These are phyloP conservation scores for Camellia oleifera DNA, from an alignment of 179 eudicot species.

Conservation along the genomic window DNA sequence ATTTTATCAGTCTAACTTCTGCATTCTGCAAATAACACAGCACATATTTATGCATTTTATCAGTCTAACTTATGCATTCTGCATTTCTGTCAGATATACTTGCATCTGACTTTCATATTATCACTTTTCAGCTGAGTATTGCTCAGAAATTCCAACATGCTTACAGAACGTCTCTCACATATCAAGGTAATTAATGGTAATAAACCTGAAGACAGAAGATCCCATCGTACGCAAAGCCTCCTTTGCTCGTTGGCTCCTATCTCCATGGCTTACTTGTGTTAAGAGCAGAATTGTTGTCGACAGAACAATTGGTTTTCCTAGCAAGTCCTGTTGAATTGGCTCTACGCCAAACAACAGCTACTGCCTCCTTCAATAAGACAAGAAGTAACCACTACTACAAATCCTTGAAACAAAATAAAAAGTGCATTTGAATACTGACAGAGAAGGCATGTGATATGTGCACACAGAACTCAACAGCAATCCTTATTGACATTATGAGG, in stretches of 20 bases:
- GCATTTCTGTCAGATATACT: background rate
- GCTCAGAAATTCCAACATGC: background rate
- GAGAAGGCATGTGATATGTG: constrained; percentile 97
- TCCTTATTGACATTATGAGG: constrained; percentile 94
- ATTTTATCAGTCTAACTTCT: too few relatives aligned
- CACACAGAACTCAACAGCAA: constrained; percentile 96
- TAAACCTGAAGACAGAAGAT: constrained; percentile 94
- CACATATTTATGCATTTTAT: background rate
- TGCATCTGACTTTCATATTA: constrained; percentile 11
- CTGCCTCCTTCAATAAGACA: background rate
- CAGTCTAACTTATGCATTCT: background rate
- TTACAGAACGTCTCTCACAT: background rate
- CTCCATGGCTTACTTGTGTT: constrained; percentile 64
- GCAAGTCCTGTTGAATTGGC: background rate
- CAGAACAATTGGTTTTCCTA: background rate
- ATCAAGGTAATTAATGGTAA: background rate
- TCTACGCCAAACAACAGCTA: background rate
- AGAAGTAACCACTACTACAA: background rate
- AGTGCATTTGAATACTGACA: constrained; percentile 38
- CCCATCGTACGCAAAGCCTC: constrained; percentile 96
- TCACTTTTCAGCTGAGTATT: background rate
- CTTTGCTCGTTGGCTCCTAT: constrained; percentile 79
- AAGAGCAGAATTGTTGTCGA: background rate
- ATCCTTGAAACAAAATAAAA: background rate
- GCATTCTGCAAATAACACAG: too few relatives aligned